Evolutionary conservation across 2,329 filamentous ascomycete genomes (phyloP).

Genomic region (Lasiodiplodia hormozganensis): DNA sequence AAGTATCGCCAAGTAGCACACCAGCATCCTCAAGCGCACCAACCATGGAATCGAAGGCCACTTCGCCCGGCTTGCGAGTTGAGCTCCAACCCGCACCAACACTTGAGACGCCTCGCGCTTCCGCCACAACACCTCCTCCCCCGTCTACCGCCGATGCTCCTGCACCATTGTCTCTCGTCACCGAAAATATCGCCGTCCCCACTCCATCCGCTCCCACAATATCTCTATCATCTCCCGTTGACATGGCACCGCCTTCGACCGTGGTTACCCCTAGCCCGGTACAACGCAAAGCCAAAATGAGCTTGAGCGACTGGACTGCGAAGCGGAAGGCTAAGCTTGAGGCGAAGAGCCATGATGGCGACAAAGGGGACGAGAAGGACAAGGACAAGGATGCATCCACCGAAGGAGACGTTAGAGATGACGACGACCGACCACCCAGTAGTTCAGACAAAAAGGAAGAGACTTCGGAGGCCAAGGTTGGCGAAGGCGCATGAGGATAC

Average conservation of each 20-base stretch:
- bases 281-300: conserved; percentile 29
- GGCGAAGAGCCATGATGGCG: conserved; percentile 11
- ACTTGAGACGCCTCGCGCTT: conserved; percentile 32
- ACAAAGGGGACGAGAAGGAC: conserved; percentile 9
- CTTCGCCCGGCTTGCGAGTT: conserved; percentile 37
- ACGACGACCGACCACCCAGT: conserved; percentile 4
- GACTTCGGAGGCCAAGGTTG: conserved; percentile 1
- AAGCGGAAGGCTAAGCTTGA: conserved; percentile 28
- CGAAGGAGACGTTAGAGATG: conserved; percentile 15
- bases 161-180: conserved; percentile 35
- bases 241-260: background rate
- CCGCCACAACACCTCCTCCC: conserved; percentile 31
- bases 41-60: conserved; percentile 30
- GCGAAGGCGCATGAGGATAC: conserved; percentile 26
- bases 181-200: conserved; percentile 39
- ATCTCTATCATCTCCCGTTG: conserved; percentile 15
- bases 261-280: conserved; percentile 28
- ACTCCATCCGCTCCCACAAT: conserved; percentile 18
- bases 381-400: conserved; percentile 4
- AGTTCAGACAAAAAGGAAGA: conserved; percentile 14
- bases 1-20: conserved; percentile 32
- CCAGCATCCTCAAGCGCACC: conserved; percentile 13
- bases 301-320: conserved; percentile 28
- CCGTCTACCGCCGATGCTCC: conserved; percentile 38
- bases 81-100: conserved; percentile 42